phyloP scores from a whole-genome alignment of 164 flowering plant genomes.

The Magnolia sinica region DNA sequence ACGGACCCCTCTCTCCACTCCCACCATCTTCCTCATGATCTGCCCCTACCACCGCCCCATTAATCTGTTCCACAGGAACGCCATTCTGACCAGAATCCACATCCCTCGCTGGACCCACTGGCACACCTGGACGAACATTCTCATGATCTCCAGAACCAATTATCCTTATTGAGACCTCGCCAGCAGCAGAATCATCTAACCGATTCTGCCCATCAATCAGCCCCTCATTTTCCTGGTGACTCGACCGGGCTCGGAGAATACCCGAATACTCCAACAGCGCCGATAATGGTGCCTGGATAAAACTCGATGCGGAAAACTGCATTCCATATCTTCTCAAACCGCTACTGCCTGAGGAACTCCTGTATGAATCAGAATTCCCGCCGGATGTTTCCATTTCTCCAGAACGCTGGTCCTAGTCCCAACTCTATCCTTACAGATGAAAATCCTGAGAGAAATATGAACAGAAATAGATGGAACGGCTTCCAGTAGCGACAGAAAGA shows the following conservation, averaged over 20 bases:
- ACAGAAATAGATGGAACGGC: neutral
- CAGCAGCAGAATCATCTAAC: slow-evolving; percentile 35
- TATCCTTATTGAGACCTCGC: slow-evolving; percentile 91
- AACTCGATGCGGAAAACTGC: slow-evolving; percentile 61
- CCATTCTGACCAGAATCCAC: slow-evolving; percentile 13
- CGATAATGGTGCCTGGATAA: slow-evolving; percentile 77
- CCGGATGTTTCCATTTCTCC: slow-evolving; percentile 55
- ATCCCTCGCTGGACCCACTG: slow-evolving; percentile 18
- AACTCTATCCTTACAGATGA: neutral
- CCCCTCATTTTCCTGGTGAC: slow-evolving; percentile 48
- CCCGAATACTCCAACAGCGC: slow-evolving; percentile 87
- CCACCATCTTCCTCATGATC: slow-evolving; percentile 37
- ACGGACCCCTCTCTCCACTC: slow-evolving; percentile 28
- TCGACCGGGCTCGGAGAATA: slow-evolving; percentile 51
- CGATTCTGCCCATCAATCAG: slow-evolving; percentile 33
- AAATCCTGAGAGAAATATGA: neutral
- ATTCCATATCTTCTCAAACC: slow-evolving; percentile 51
- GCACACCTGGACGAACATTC: slow-evolving; percentile 30
- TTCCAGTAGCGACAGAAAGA: too few species aligned
- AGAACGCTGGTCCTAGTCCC: slow-evolving; percentile 40
- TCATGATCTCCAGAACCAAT: slow-evolving; percentile 77
- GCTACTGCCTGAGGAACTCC: slow-evolving; percentile 32
- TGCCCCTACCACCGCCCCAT: slow-evolving; percentile 9
- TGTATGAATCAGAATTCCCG: slow-evolving; percentile 44
- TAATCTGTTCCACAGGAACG: slow-evolving; percentile 19